Conservation (phyloP, 495 filamentous ascomycete genomes). For the Xylaria castorea region DNA sequence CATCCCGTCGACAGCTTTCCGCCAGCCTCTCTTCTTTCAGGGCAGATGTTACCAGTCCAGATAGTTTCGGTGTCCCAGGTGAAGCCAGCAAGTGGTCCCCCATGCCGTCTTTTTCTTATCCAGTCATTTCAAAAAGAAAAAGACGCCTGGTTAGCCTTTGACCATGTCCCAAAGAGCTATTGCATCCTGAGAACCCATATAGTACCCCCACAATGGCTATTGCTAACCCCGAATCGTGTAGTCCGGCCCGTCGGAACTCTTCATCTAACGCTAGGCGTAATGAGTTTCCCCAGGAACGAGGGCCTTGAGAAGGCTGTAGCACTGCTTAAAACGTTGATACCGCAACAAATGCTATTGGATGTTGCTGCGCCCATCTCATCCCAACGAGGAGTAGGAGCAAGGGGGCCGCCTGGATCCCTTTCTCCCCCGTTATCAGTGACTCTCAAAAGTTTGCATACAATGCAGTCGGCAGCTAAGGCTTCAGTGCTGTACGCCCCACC, state of each 20-base stretch:
- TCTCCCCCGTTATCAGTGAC: slow-evolving; percentile 43
- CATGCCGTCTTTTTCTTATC: no score
- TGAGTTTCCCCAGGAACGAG: slow-evolving; percentile 69
- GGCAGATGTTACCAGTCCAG: slow-evolving; percentile 54
- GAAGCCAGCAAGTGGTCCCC: slow-evolving; percentile 52
- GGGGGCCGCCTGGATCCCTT: slow-evolving; percentile 19
- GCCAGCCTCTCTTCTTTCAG: slow-evolving; percentile 66
- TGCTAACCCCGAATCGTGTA: slow-evolving; percentile 3
- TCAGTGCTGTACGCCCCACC: slow-evolving; percentile 58
- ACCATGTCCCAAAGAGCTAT: neutral
- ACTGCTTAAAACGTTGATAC: slow-evolving; percentile 61
- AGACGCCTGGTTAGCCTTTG: neutral
- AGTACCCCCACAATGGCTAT: neutral
- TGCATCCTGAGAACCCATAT: neutral
- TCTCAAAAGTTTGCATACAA: slow-evolving; percentile 54
- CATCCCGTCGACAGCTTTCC: slow-evolving; percentile 69
- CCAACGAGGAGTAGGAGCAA: slow-evolving; percentile 9
- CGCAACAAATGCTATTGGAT: slow-evolving; percentile 55
- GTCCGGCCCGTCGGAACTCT: slow-evolving; percentile 80
- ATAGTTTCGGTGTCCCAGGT: slow-evolving; percentile 53
- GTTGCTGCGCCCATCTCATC: slow-evolving; percentile 30
- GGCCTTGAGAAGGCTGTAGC: slow-evolving; percentile 63
- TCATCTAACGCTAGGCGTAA: slow-evolving; percentile 87
- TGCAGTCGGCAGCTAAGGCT: slow-evolving; percentile 50
- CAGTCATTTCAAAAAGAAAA: neutral